Conservation (phyloP, 768 basidiomycete species). For the Exidia glandulosa region DNA sequence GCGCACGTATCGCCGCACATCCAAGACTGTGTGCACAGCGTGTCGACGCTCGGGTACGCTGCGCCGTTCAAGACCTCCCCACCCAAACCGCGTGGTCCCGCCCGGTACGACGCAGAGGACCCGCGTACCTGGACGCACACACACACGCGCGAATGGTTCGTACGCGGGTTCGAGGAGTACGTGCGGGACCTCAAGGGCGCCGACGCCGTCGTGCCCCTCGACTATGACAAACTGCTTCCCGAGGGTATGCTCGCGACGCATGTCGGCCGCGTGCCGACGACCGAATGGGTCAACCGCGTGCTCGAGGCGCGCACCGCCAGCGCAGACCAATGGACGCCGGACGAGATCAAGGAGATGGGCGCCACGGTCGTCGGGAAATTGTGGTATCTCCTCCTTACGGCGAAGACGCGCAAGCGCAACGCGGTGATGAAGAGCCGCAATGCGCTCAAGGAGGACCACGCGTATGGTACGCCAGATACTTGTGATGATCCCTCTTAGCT, state of each 20-base stretch:
- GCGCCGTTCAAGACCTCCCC: constrained; percentile 21
- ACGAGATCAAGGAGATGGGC: constrained; percentile 5
- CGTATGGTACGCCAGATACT: not conserved
- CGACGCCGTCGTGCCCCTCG: not conserved
- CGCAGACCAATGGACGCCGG: not conserved
- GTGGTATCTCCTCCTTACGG: constrained; percentile 20
- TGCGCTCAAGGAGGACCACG: not conserved
- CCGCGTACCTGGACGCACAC: constrained; percentile 24
- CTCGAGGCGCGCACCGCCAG: not conserved
- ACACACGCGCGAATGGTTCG: constrained; percentile 20
- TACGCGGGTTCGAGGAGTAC: constrained; percentile 13
- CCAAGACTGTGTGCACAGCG: constrained; percentile 22
- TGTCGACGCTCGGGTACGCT: constrained; percentile 24
- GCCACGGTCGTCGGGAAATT: constrained; percentile 16
- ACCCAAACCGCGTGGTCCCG: constrained; percentile 19
- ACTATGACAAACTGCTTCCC: not conserved
- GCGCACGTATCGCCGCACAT: constrained; percentile 28
- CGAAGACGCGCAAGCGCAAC: constrained; percentile 20
- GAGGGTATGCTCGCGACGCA: not conserved
- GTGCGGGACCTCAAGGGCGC: not conserved
- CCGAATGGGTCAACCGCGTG: not conserved
- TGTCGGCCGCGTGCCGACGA: not conserved
- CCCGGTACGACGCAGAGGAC: constrained; percentile 14
- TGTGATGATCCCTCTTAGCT: not conserved
- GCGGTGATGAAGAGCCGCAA: constrained; percentile 24